These are phyloP conservation scores for Stenocarpella maydis DNA, from an alignment of 2,329 filamentous ascomycete species.

Conservation along the genomic window DNA sequence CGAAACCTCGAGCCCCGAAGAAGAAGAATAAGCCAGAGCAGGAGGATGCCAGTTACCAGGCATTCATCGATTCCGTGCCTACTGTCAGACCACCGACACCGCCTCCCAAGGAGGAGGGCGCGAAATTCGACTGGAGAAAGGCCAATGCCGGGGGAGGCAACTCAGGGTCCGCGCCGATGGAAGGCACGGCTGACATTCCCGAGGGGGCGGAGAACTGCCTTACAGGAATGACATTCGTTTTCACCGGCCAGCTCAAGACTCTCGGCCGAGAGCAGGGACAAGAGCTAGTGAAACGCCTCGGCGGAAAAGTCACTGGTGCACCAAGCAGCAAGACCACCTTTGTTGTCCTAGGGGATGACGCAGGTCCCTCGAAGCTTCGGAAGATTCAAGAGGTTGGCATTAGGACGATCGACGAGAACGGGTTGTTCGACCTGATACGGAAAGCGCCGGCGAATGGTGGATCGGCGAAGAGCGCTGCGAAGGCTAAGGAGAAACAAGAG, in stretches of 20 bases:
- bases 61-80: conserved; percentile 88
- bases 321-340: conserved; percentile 95
- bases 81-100: conserved; percentile 85
- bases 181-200: conserved; percentile 76
- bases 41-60: conserved; percentile 78
- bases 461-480: conserved; percentile 85
- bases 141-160: conserved; percentile 64
- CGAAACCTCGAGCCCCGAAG: conserved; percentile 66
- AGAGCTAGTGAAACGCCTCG: conserved; percentile 88
- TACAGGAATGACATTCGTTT: conserved; percentile 89
- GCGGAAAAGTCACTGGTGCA: conserved; percentile 84
- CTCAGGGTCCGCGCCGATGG: conserved; percentile 68
- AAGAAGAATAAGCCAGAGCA: conserved; percentile 71
- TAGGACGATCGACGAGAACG: conserved; percentile 94
- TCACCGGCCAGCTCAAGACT: conserved; percentile 85
- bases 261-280: conserved; percentile 87
- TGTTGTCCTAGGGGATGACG: conserved; percentile 89
- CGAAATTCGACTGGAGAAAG: conserved; percentile 84
- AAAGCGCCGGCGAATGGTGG: conserved; percentile 86
- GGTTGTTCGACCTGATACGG: conserved; percentile 85
- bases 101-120: conserved; percentile 72
- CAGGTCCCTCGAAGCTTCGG: conserved; percentile 89
- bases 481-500: conserved; percentile 83
- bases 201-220: conserved; percentile 89
- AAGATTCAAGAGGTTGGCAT: conserved; percentile 83